These are phyloP conservation scores for Acephala macrosclerotiorum DNA, from an alignment of 2,329 filamentous ascomycete species.

Conservation along the genomic window DNA sequence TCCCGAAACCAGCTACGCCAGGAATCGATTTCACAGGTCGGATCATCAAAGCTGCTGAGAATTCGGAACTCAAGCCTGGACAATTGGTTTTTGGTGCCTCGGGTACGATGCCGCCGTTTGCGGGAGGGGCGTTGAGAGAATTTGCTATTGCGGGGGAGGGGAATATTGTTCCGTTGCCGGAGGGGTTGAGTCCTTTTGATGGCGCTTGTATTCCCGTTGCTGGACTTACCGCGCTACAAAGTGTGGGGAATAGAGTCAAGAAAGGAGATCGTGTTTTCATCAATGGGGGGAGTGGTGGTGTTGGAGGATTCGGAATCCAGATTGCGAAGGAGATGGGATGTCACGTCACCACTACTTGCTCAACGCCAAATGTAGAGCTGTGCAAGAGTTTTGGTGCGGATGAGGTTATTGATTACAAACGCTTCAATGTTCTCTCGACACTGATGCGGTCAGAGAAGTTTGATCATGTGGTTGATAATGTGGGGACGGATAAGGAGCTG, in stretches of 20 bases:
- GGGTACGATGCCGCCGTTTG: conserved; percentile 3
- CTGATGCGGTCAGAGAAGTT: conserved; percentile 27
- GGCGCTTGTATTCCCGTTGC: conserved; percentile 28
- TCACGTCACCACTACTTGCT: conserved; percentile 66
- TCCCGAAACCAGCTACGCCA: conserved; percentile 54
- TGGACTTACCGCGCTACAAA: conserved; percentile 31
- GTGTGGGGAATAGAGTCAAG: conserved; percentile 51
- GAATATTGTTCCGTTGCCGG: conserved; percentile 17
- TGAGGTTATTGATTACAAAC: conserved; percentile 34
- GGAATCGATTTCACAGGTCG: conserved; percentile 33
- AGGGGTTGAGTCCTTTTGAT: conserved; percentile 27
- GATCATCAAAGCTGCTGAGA: conserved; percentile 21
- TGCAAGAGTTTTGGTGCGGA: conserved; percentile 63
- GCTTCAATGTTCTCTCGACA: conserved; percentile 21
- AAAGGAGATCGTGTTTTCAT: conserved; percentile 65
- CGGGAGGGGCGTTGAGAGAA: conserved; percentile 26
- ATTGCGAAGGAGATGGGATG: conserved; percentile 67
- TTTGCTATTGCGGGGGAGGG: conserved; percentile 16
- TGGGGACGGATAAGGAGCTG: conserved; percentile 20
- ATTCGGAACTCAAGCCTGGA: conserved; percentile 22
- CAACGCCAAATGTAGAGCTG: conserved; percentile 61
- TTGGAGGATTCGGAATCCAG: conserved; percentile 66
- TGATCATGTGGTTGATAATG: conserved; percentile 36
- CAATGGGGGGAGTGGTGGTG: conserved; percentile 70
- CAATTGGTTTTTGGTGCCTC: conserved; percentile 47